Evolutionary conservation across 2,329 filamentous ascomycete species (phyloP).

Genomic region (Botryotinia globosa): DNA sequence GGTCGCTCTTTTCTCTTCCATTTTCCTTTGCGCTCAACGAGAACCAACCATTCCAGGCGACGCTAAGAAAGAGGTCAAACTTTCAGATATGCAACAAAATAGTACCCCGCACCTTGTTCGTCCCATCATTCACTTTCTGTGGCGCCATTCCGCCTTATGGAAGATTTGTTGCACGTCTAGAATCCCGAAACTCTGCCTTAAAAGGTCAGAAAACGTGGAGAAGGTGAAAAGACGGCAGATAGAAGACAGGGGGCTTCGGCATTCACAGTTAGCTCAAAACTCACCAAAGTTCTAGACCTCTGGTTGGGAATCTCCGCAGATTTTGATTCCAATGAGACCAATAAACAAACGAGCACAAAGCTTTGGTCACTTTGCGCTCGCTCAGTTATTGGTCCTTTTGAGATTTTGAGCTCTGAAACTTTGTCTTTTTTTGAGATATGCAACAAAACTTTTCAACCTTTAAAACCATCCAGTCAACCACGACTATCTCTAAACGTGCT

Average conservation of each 20-base stretch:
- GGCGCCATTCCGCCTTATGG: background rate
- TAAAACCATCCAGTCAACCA: background rate
- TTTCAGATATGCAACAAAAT: background rate
- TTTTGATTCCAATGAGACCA: background rate
- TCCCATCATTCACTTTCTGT: background rate
- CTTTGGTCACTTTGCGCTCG: background rate
- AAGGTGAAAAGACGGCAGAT: background rate
- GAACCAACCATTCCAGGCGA: background rate
- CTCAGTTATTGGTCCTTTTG: background rate
- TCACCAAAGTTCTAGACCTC: background rate
- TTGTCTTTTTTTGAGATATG: background rate
- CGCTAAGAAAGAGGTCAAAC: background rate
- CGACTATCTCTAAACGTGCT: background rate
- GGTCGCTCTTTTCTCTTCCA: background rate
- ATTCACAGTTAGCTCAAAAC: background rate
- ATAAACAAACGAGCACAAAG: background rate
- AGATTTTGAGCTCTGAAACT: background rate
- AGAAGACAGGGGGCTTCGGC: background rate
- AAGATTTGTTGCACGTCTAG: background rate
- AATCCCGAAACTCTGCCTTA: background rate
- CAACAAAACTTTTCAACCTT: background rate
- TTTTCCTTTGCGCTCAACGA: background rate
- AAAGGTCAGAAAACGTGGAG: background rate
- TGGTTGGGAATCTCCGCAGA: background rate
- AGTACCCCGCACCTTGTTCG: background rate